Percentiles rank a stretch among this genome's conserved stretches.
Conservation (phyloP, 208 protist species). For the Leptomonas seymouri region DNA sequence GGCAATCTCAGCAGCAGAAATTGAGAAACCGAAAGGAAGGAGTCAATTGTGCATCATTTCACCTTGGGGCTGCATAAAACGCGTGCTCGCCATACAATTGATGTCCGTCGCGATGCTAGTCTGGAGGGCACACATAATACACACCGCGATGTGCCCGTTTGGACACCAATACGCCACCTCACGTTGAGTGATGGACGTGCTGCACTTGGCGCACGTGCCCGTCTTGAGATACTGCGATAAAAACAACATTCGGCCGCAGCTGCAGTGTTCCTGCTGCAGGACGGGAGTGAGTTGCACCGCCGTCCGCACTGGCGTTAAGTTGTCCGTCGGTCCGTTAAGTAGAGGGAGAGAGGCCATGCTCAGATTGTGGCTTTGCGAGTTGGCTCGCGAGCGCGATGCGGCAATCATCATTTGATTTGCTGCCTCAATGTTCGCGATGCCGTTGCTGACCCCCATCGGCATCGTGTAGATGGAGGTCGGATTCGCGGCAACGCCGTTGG, state of each 20-base stretch:
- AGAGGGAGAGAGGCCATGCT: conserved; percentile 13
- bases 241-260: conserved; percentile 43
- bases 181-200: conserved; percentile 14
- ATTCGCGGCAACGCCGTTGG: background rate
- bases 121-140: conserved; percentile 18
- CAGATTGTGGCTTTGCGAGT: conserved; percentile 14
- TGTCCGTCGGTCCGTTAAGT: background rate
- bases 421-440: conserved; percentile 34
- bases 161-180: conserved; percentile 54
- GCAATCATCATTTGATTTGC: conserved; percentile 38
- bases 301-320: conserved; percentile 5
- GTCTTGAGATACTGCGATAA: conserved; percentile 32
- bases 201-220: conserved; percentile 39
- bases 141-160: conserved; percentile 41
- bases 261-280: conserved; percentile 42
- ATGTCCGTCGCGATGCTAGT: conserved; percentile 30
- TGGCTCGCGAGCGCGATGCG: conserved; percentile 24
- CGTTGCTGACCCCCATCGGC: conserved; percentile 12
- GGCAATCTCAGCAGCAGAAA: background rate
- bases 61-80: conserved; percentile 12
- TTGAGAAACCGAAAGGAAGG: conserved; percentile 17
- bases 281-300: conserved; percentile 33
- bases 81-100: background rate
- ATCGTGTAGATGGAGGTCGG: conserved; percentile 28
- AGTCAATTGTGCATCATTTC: conserved; percentile 9